Evolutionary conservation across 2,329 filamentous ascomycete species (phyloP).

Genomic region (Talaromyces funiculosus): DNA sequence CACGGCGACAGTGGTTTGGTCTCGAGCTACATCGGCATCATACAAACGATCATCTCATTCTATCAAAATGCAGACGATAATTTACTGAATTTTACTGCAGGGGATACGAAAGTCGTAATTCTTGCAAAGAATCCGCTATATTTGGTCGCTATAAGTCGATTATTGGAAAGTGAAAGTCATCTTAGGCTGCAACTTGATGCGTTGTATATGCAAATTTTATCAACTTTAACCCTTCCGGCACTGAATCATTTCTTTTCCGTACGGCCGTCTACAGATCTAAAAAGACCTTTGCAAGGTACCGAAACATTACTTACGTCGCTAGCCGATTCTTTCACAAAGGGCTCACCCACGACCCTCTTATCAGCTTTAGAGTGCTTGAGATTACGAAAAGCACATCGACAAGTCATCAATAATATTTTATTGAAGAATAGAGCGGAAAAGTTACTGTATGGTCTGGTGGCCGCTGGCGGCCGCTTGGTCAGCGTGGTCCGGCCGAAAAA

Average conservation of each 20-base stretch:
- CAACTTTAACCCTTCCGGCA: conserved; percentile 83
- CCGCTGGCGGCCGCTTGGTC: conserved; percentile 85
- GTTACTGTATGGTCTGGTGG: conserved; percentile 86
- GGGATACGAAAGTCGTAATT: conserved; percentile 77
- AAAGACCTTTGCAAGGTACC: conserved; percentile 83
- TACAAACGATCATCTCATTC: conserved; percentile 97
- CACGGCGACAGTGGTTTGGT: conserved; percentile 87
- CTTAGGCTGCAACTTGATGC: conserved; percentile 83
- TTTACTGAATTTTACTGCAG: conserved; percentile 80
- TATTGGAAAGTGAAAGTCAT: conserved; percentile 88
- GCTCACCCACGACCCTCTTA: conserved; percentile 81
- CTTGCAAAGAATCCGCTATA: conserved; percentile 81
- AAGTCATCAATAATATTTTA: conserved; percentile 79
- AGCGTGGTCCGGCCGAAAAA: conserved; percentile 92
- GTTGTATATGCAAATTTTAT: conserved; percentile 96
- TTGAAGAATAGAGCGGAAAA: conserved; percentile 70
- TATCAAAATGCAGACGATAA: conserved; percentile 76
- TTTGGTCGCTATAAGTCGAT: conserved; percentile 83
- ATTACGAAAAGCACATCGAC: conserved; percentile 79
- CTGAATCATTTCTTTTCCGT: conserved; percentile 82
- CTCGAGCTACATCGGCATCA: conserved; percentile 88
- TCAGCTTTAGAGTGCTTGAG: conserved; percentile 91
- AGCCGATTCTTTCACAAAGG: conserved; percentile 88
- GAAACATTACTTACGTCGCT: conserved; percentile 86
- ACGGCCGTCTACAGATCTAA: conserved; percentile 87